These are phyloP conservation scores for Cryptococcus hybrid DNA, from an alignment of 1,284 basidiomycete species.

Conservation along the genomic window DNA sequence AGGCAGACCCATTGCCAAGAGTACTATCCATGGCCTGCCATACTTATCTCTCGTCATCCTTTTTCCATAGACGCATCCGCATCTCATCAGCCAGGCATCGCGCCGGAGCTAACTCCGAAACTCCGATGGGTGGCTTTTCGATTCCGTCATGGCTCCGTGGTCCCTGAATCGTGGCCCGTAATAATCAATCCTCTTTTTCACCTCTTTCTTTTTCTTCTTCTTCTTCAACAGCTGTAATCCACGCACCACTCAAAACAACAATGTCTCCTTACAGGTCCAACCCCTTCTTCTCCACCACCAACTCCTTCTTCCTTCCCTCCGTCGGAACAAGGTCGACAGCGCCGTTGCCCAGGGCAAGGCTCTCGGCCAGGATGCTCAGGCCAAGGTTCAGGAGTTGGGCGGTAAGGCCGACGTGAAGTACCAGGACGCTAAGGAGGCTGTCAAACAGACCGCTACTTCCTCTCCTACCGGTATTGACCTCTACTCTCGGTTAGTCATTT, in stretches of 20 bases:
- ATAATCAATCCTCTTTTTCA: neutral
- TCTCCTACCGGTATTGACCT: conserved; percentile 51
- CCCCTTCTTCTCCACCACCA: conserved; percentile 48
- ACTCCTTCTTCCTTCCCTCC: conserved; percentile 50
- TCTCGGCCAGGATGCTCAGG: conserved; percentile 27
- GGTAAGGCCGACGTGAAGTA: conserved; percentile 26
- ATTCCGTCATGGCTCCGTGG: neutral
- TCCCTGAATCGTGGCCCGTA: neutral
- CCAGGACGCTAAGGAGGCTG: conserved; percentile 46
- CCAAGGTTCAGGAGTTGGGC: conserved; percentile 23
- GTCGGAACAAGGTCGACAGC: conserved; percentile 47
- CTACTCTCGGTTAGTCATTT: conserved; percentile 50
- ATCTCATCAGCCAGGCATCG: neutral
- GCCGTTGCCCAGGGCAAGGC: conserved; percentile 39
- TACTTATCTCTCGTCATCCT: too few species aligned
- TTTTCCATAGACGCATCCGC: too few species aligned
- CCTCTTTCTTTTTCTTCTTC: neutral
- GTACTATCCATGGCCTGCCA: too few species aligned
- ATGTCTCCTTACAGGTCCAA: conserved; percentile 42
- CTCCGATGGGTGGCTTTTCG: neutral
- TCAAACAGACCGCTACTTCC: conserved; percentile 32
- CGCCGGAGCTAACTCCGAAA: neutral
- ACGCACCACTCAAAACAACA: conserved; percentile 7
- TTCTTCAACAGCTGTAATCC: neutral
- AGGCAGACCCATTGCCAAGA: too few species aligned